These are phyloP conservation scores for Tuber umbilicatum DNA, from an alignment of 495 filamentous ascomycete species.

Conservation along the genomic window DNA sequence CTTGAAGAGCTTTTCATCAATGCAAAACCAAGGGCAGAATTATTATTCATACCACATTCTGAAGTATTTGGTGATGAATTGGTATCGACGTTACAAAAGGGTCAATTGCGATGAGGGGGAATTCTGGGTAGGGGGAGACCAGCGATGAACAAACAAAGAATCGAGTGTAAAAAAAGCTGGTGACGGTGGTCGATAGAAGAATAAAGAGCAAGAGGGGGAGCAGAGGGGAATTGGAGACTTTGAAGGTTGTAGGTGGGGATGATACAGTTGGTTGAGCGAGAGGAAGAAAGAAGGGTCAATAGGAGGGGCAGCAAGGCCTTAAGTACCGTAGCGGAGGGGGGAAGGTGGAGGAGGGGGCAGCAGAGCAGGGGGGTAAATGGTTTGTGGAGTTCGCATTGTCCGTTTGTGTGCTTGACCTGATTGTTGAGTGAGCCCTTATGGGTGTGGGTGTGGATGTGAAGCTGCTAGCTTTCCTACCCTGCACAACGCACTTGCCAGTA, in stretches of 20 bases:
- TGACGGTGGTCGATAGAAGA: constrained; percentile 13
- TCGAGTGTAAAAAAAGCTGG: constrained; percentile 13
- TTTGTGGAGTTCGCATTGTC: constrained; percentile 17
- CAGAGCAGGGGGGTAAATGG: constrained; percentile 32
- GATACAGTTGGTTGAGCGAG: constrained; percentile 35
- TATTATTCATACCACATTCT: constrained; percentile 8
- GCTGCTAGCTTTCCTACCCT: constrained; percentile 36
- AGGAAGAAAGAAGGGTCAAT: constrained; percentile 37
- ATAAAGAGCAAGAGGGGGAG: constrained; percentile 14
- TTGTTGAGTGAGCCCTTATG: constrained; percentile 9
- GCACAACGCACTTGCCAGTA: neutral
- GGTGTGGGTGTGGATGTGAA: constrained; percentile 22
- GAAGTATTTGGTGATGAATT: constrained; percentile 13
- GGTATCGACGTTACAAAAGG: neutral
- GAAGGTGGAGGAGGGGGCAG: constrained; percentile 22
- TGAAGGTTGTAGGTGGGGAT: constrained; percentile 25
- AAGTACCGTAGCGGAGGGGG: constrained; percentile 33
- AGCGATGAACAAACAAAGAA: constrained; percentile 15
- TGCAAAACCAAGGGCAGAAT: constrained; percentile 6
- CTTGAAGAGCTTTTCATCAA: constrained; percentile 8
- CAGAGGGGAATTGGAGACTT: constrained; percentile 18
- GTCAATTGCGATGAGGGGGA: neutral
- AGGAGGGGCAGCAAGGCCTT: constrained; percentile 33
- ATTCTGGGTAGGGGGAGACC: neutral
- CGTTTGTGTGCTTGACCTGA: constrained; percentile 37